These are phyloP conservation scores for Aschersonia sp. DNA, from an alignment of 2,329 filamentous ascomycete species.

Conservation along the genomic window DNA sequence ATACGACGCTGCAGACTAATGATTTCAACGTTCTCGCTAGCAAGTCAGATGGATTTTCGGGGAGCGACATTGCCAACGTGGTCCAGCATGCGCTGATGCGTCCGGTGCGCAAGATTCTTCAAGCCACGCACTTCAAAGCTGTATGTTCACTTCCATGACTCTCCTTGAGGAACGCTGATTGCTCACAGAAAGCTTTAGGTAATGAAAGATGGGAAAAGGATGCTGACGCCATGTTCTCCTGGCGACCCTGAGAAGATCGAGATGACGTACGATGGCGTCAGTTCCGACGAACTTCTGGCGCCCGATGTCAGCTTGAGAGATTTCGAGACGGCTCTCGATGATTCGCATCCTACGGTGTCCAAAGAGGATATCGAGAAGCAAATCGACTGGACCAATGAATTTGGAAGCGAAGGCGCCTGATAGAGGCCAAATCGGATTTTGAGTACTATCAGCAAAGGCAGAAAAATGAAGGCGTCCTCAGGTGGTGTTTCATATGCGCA, in stretches of 20 bases:
- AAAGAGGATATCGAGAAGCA: slow-evolving; percentile 72
- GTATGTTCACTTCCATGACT: slow-evolving; percentile 30
- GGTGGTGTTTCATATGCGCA: slow-evolving; percentile 14
- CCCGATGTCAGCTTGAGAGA: slow-evolving; percentile 81
- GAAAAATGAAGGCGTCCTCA: slow-evolving; percentile 15
- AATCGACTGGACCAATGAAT: slow-evolving; percentile 89
- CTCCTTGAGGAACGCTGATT: background rate
- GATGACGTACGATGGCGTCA: slow-evolving; percentile 86
- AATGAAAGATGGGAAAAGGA: slow-evolving; percentile 49
- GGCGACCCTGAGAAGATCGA: slow-evolving; percentile 76
- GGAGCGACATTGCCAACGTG: slow-evolving; percentile 88
- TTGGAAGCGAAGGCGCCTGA: slow-evolving; percentile 73
- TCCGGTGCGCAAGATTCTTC: slow-evolving; percentile 90
- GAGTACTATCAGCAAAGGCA: slow-evolving; percentile 7
- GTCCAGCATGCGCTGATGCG: slow-evolving; percentile 97
- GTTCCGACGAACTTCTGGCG: slow-evolving; percentile 72
- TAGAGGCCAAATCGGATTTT: slow-evolving; percentile 3
- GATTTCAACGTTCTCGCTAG: slow-evolving; percentile 73
- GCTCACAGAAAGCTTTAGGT: slow-evolving; percentile 37
- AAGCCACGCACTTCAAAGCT: slow-evolving; percentile 94
- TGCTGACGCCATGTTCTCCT: slow-evolving; percentile 83
- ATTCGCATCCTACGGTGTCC: slow-evolving; percentile 80
- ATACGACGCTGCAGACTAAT: slow-evolving; percentile 62
- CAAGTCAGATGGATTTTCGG: slow-evolving; percentile 85
- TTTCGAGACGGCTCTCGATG: slow-evolving; percentile 83